Base-by-base conservation (phyloP, 805 yeast species). In the Brettanomyces naardenensis region DNA sequence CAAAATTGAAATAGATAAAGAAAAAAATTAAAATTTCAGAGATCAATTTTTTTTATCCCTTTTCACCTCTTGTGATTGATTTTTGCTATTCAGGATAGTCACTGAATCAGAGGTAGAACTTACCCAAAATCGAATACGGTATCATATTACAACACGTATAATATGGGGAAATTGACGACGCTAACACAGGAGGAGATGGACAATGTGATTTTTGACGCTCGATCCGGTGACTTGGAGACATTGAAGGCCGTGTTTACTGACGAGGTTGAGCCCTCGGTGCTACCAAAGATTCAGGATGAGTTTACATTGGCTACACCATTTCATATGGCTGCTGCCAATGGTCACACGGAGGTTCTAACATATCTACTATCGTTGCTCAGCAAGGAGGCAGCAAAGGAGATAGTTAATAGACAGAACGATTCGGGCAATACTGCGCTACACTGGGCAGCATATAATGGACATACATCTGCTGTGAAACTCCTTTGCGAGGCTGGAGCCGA, bases 301-400 rank as follows among this genome's bases (percentile, higher is more conserved):
- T 65, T 58, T 37, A 69, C 89, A 2, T 57, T 69, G 28, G 75
- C 84, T 36, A 85, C 95, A 0, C 82, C 95, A 6, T 63, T 92
- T 35, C 99, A 92, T 56, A 85, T 86, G 89, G 97, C 97, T 0
- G 79, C 94, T 19, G 98, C 94, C 20, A 92, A 92, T 61, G 98
- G 97, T 1, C 95, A 90, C 56, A 45, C 65, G 4, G 88, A 79
- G 22, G 75, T 79, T 4, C 73, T 84, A 19, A 61, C 72, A 49
- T 82, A 71, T 48, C 57, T 88, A 19, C 53, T 87, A 23, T 62
- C 72, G 0, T 52, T 75, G 21, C 41, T 78, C 4, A 51, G 69
- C 1, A 57, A 64, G 23, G 62, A 58, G 6, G 69, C 75, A 7
- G 74, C 75, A 13, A 59, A 55, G n/a, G 44, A 48, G 13, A 58